These are phyloP conservation scores for Monoraphidium neglectum DNA, from an alignment of 139 green algal species.

Conservation along the genomic window DNA sequence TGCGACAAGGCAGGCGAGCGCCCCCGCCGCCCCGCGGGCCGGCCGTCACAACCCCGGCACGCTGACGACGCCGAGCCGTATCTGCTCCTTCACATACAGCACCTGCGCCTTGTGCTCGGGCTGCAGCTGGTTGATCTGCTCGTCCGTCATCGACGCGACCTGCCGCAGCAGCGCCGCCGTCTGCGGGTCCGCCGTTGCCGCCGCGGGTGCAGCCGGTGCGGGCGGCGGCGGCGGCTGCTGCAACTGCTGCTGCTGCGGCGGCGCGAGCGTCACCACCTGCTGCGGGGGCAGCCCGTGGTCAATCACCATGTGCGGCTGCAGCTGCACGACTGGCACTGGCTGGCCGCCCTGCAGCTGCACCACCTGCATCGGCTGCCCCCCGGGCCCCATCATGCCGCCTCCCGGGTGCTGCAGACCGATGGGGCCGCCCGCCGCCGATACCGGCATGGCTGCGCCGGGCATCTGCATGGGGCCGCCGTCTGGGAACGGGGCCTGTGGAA, in stretches of 20 bases:
- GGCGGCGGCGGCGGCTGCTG: constrained; percentile 26
- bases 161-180: constrained; percentile 75
- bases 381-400: too few species aligned
- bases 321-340: constrained; percentile 15
- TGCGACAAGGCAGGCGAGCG: too few species aligned
- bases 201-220: constrained; percentile 10
- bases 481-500: too few species aligned
- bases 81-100: constrained; percentile 77
- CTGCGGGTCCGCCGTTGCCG: constrained; percentile 10
- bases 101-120: constrained; percentile 86
- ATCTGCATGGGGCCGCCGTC: too few species aligned
- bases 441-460: too few species aligned
- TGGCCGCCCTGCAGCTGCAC: constrained; percentile 29
- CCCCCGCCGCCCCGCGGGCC: too few species aligned
- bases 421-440: too few species aligned
- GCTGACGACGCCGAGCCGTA: constrained; percentile 32
- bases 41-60: background rate
- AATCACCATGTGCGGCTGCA: constrained; percentile 30
- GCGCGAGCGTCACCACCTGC: constrained; percentile 15
- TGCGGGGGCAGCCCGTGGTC: constrained; percentile 32
- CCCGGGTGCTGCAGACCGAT: too few species aligned
- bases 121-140: constrained; percentile 87
- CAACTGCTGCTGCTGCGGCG: constrained; percentile 22
- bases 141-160: constrained; percentile 82
- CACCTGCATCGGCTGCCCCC: constrained; percentile 18